Percentiles rank a stretch among this genome's conserved stretches.
phyloP scores from a whole-genome alignment of 2,329 filamentous ascomycete genomes.

The Beauveria sp. region DNA sequence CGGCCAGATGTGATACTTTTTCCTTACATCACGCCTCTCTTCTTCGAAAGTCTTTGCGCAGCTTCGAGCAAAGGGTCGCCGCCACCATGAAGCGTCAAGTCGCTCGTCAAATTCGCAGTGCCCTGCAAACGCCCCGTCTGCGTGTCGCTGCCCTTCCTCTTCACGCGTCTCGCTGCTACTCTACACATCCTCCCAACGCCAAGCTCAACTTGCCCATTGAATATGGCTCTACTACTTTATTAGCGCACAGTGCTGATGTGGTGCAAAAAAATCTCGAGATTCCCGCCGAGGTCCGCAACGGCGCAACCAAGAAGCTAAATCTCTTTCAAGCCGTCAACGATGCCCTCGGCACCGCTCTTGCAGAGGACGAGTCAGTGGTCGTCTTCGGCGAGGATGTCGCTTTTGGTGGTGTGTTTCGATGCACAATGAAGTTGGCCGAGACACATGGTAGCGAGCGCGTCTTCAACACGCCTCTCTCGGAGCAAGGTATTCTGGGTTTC shows the following conservation, averaged over 20 bases:
- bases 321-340: conserved; percentile 92
- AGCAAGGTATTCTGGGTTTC: conserved; percentile 92
- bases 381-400: conserved; percentile 96
- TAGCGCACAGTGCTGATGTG: conserved; percentile 70
- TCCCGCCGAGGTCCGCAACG: conserved; percentile 53
- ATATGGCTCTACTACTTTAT: conserved; percentile 72
- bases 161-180: conserved; percentile 32
- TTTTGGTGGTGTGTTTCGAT: conserved; percentile 93
- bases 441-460: conserved; percentile 83
- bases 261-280: conserved; percentile 68
- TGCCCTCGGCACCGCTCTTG: conserved; percentile 73
- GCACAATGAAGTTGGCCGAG: conserved; percentile 81
- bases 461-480: conserved; percentile 91
- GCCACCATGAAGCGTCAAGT: conserved; percentile 26
- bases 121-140: conserved; percentile 15
- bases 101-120: conserved; percentile 23
- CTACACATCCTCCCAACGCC: conserved; percentile 50
- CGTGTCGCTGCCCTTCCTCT: conserved; percentile 3
- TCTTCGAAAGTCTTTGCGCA: conserved; percentile 8
- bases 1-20: conserved; percentile 8
- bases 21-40: conserved; percentile 10
- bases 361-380: conserved; percentile 75
- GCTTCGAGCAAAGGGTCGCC: background rate
- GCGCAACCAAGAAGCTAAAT: conserved; percentile 79
- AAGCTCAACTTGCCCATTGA: conserved; percentile 80